Percentiles rank a stretch among this genome's conserved stretches.
Evolutionary conservation across 371 early-diverging fungal genomes (phyloP).

Genomic region (Mucor racemosus): DNA sequence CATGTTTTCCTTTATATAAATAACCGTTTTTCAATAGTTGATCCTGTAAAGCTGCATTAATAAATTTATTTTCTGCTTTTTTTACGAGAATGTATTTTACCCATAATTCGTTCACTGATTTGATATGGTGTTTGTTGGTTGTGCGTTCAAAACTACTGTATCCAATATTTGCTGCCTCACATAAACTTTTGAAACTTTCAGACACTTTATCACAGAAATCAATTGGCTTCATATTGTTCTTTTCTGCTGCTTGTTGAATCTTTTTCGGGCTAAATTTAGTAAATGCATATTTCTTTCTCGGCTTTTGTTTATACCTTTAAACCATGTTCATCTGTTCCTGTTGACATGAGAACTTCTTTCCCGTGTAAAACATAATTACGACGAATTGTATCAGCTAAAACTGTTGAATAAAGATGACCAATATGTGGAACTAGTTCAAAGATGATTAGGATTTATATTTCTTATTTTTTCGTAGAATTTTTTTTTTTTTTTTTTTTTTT

Average conservation of each 20-base stretch:
- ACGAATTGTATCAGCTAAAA: conserved; percentile 83
- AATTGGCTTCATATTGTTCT: conserved; percentile 61
- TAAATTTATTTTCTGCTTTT: too few relatives aligned
- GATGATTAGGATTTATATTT: too few relatives aligned
- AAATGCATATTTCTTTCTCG: not conserved
- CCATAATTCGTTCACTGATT: conserved; percentile 80
- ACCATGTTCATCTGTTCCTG: conserved; percentile 98
- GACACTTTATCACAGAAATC: conserved; percentile 84
- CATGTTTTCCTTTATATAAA: conserved; percentile 90
- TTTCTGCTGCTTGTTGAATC: conserved; percentile 92
- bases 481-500: conserved; percentile 4
- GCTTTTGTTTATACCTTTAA: conserved; percentile 68
- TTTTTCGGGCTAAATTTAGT: conserved; percentile 19
- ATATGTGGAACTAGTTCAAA: conserved; percentile 82
- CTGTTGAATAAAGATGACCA: conserved; percentile 91
- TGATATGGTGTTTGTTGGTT: conserved; percentile 75
- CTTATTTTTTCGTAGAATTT: too few relatives aligned
- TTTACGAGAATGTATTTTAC: conserved; percentile 34
- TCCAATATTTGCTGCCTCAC: conserved; percentile 72
- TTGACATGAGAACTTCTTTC: conserved; percentile 62
- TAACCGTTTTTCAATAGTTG: conserved; percentile 71
- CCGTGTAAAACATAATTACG: conserved; percentile 79
- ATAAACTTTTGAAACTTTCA: conserved; percentile 73
- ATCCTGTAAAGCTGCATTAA: conserved; percentile 42
- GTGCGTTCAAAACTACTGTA: conserved; percentile 90